Conservation (phyloP, 768 basidiomycete species). For the Termitomyces bulborhizus region DNA sequence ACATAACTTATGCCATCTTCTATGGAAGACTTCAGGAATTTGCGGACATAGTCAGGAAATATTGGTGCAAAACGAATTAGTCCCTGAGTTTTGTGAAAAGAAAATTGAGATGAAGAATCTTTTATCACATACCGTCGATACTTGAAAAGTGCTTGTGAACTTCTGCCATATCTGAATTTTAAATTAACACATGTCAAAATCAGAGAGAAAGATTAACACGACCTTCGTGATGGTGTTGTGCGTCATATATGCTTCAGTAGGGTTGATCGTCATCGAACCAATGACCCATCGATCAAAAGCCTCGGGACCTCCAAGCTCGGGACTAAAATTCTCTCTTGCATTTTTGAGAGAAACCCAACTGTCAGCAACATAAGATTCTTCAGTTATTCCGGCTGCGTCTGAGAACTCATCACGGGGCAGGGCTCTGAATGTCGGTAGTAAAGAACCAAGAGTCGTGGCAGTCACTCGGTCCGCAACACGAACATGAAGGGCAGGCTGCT, state of each 20-base stretch:
- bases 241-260: constrained; percentile 64
- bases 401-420: constrained; percentile 33
- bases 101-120: neutral
- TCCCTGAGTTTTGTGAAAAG: constrained; percentile 22
- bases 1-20: constrained; percentile 69
- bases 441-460: constrained; percentile 29
- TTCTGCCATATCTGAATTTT: constrained; percentile 66
- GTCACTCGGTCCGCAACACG: constrained; percentile 35
- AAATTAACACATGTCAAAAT: neutral
- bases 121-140: constrained; percentile 35
- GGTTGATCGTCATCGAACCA: constrained; percentile 57
- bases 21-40: constrained; percentile 56
- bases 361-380: constrained; percentile 33
- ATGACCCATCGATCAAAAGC: constrained; percentile 68
- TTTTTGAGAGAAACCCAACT: constrained; percentile 50
- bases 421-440: constrained; percentile 48
- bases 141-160: constrained; percentile 49
- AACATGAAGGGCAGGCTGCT: constrained; percentile 58
- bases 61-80: constrained; percentile 50
- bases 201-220: neutral
- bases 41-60: constrained; percentile 51
- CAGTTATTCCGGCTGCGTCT: constrained; percentile 28
- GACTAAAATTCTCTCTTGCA: constrained; percentile 49
- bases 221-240: constrained; percentile 69
- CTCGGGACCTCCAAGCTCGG: constrained; percentile 48